Base-by-base conservation (phyloP, 495 filamentous ascomycete species). In the Aspergillus baeticus region DNA sequence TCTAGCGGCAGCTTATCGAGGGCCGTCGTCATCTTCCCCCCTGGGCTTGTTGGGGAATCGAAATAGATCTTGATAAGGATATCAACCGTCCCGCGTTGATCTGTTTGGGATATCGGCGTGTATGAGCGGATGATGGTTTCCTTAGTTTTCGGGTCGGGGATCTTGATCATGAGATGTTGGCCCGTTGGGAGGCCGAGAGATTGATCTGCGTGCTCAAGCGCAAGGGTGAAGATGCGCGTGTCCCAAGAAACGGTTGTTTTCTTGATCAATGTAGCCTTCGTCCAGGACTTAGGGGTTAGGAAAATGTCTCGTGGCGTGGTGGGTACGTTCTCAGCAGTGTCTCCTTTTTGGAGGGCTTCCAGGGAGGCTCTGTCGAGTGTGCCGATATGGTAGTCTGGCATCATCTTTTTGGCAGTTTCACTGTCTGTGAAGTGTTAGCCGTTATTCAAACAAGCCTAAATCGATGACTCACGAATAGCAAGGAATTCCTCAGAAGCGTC, bases 401-500 rank as follows among this genome's bases (percentile, higher is more conserved):
- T 93, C 92, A 98, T 96, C 23, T 75, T 79, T 73, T 95, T 97
- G 36, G 93, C 93, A 17, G 89, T 96, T 73, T 96, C 92, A 67
- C 84, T 89, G 67, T 96, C 91, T 95, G 66, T 48, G 1, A 35
- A 48, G 20, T 51, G 62, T 59, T 43, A 43, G 41, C 11, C 22
- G 3, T 23, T 21, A n/a, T 21, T 22, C 4, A 4, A 1, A n/a
- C n/a, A 17, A 48, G 6, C 36, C 45, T 20, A 8, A 15, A 42
- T 33, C n/a, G 15, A 47, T 5, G 39, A 22, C 89, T 81, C 82
- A 91, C 91, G 93, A 58, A 98, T 98, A 20, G 88, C 90, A 71
- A 96, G 82, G 66, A 98, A 98, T 62, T 98, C 93, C 61, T 97
- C 93, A 0, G 88, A 89, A n/a, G 80, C 84, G 74, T 98, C 92